These are phyloP conservation scores for Yueomyces sp. DNA, from an alignment of 805 yeast species.

Conservation along the genomic window DNA sequence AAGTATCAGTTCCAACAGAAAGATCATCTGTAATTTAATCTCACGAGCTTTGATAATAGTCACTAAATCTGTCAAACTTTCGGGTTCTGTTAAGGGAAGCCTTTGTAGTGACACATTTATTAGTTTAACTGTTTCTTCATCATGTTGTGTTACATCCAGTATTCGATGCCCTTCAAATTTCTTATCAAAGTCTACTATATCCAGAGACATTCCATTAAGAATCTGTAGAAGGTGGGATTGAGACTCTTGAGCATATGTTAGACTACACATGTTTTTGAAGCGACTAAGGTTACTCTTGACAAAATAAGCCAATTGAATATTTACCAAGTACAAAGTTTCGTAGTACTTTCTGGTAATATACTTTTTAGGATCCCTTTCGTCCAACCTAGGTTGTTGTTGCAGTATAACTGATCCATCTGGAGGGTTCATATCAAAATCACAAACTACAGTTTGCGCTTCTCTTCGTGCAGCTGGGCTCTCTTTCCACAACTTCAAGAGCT, in stretches of 20 bases:
- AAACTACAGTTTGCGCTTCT: too few species aligned
- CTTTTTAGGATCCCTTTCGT: slow-evolving; percentile 7
- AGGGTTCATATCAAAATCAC: slow-evolving; percentile 3
- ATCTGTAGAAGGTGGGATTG: slow-evolving; percentile 9
- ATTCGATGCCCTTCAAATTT: slow-evolving; percentile 24
- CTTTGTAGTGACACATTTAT: slow-evolving; percentile 30
- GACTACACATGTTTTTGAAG: slow-evolving; percentile 30
- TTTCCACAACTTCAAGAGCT: too few species aligned
- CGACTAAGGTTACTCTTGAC: slow-evolving; percentile 38
- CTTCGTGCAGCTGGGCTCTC: too few species aligned
- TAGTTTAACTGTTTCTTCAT: slow-evolving; percentile 36
- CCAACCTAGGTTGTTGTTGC: not conserved
- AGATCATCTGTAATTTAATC: slow-evolving; percentile 39
- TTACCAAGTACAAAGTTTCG: slow-evolving; percentile 23
- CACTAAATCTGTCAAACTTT: slow-evolving; percentile 19
- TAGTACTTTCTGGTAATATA: slow-evolving; percentile 24
- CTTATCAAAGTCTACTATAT: slow-evolving; percentile 28
- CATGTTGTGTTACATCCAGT: slow-evolving; percentile 28
- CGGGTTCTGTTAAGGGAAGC: slow-evolving; percentile 4
- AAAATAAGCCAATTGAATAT: slow-evolving; percentile 28
- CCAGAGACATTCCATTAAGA: slow-evolving; percentile 23
- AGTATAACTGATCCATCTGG: slow-evolving; percentile 1
- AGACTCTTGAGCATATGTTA: slow-evolving; percentile 6
- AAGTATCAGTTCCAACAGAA: slow-evolving; percentile 33
- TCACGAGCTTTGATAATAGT: slow-evolving; percentile 38